Conservation (phyloP, 2,329 filamentous ascomycete species). For the Pseudocercospora pini-densiflorae region DNA sequence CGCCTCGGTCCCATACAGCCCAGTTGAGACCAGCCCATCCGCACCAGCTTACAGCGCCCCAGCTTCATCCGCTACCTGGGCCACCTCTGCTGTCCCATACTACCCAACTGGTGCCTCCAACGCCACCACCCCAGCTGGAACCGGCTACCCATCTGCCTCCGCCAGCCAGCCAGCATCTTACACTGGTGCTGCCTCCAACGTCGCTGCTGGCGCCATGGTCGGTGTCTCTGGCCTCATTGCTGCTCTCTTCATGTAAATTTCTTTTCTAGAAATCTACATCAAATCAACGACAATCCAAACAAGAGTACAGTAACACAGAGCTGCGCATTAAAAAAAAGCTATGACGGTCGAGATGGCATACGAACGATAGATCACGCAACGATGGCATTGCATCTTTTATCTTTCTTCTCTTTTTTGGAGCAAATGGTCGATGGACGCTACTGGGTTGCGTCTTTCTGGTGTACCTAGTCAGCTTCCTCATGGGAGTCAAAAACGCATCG, state of each 20-base stretch:
- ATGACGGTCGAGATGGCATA: constrained; percentile 9
- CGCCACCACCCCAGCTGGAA: constrained; percentile 22
- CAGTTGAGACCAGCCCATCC: constrained; percentile 4
- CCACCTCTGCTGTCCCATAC: constrained; percentile 8
- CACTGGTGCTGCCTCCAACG: constrained; percentile 27
- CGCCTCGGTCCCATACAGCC: constrained; percentile 6
- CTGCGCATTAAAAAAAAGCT: constrained; percentile 4
- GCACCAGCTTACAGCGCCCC: too few species aligned
- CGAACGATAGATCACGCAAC: constrained; percentile 13
- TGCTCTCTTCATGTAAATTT: constrained; percentile 31
- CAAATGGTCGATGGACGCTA: not conserved
- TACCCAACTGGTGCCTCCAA: constrained; percentile 22
- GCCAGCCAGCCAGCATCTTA: constrained; percentile 25
- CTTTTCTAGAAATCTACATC: not conserved
- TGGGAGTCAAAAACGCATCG: not conserved
- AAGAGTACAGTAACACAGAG: constrained; percentile 8
- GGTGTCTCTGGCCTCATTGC: constrained; percentile 26
- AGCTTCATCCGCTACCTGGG: constrained; percentile 1
- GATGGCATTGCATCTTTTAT: constrained; percentile 6
- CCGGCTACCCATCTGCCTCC: constrained; percentile 15
- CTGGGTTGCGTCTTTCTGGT: not conserved
- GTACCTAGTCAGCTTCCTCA: constrained; percentile 4
- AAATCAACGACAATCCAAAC: not conserved
- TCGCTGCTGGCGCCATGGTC: constrained; percentile 25
- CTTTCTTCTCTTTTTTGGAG: constrained; percentile 6